phyloP scores from a whole-genome alignment of 164 flowering plant genomes.

The Euptelea pleiosperma region DNA sequence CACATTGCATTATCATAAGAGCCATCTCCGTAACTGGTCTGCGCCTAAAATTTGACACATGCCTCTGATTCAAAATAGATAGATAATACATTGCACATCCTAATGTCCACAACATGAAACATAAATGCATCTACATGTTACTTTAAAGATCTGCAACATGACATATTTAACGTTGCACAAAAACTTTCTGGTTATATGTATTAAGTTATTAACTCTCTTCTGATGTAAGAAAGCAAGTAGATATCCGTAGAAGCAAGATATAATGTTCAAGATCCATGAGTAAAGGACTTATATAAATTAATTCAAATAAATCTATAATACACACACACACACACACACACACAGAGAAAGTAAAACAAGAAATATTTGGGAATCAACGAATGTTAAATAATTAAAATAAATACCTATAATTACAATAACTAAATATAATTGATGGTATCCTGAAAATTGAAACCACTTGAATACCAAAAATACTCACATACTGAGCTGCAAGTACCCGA shows the following conservation, averaged over 20 bases:
- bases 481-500: slow-evolving; percentile 47
- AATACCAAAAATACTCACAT: slow-evolving; percentile 35
- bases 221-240: too few relatives aligned
- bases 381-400: background rate
- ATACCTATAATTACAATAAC: background rate
- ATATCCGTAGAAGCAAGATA: too few relatives aligned
- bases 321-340: too few relatives aligned
- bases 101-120: background rate
- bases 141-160: background rate
- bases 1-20: slow-evolving; percentile 28
- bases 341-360: background rate
- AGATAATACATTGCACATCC: background rate
- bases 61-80: background rate
- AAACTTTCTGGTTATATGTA: too few relatives aligned
- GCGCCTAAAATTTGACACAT: slow-evolving; percentile 28
- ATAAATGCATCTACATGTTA: background rate
- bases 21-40: slow-evolving; percentile 16
- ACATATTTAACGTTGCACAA: too few relatives aligned
- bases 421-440: background rate
- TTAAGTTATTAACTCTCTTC: too few relatives aligned
- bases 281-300: too few relatives aligned
- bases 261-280: too few relatives aligned
- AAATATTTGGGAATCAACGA: background rate
- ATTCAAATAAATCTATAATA: too few relatives aligned
- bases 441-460: background rate